Percentiles rank a stretch among this genome's conserved stretches.
phyloP scores from a whole-genome alignment of 441 rosid species.

The Mallotus repandus region DNA sequence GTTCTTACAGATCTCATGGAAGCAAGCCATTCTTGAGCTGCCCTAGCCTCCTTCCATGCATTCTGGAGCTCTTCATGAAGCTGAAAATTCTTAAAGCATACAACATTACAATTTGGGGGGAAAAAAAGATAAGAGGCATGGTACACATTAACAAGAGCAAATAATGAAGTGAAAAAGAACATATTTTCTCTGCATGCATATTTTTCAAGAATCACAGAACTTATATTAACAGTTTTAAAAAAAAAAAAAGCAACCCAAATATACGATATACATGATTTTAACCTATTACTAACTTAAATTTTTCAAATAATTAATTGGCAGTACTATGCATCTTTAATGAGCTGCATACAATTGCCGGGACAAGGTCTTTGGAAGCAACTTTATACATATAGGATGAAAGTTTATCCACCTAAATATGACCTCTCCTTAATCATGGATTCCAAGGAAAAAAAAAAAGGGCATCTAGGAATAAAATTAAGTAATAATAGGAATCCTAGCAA shows the following conservation, averaged over 20 bases:
- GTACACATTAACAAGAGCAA: constrained; percentile 13
- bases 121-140: background rate
- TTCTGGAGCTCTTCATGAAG: constrained; percentile 59
- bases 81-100: constrained; percentile 36
- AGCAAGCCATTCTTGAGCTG: constrained; percentile 54
- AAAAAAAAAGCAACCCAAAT: background rate
- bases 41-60: constrained; percentile 61
- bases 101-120: background rate
- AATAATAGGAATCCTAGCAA: background rate
- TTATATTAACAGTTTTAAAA: no score
- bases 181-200: background rate
- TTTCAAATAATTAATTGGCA: background rate
- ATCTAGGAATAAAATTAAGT: background rate
- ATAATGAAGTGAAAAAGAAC: constrained; percentile 16
- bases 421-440: background rate
- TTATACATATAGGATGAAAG: no score
- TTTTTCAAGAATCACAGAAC: background rate
- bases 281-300: background rate
- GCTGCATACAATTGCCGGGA: background rate
- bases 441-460: background rate
- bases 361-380: background rate
- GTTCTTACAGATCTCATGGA: constrained; percentile 37
- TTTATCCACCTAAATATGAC: background rate
- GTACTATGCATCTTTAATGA: constrained; percentile 2
- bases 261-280: background rate